Evolutionary conservation across 441 rosid species (phyloP).

Genomic region (Breynia disticha): DNA sequence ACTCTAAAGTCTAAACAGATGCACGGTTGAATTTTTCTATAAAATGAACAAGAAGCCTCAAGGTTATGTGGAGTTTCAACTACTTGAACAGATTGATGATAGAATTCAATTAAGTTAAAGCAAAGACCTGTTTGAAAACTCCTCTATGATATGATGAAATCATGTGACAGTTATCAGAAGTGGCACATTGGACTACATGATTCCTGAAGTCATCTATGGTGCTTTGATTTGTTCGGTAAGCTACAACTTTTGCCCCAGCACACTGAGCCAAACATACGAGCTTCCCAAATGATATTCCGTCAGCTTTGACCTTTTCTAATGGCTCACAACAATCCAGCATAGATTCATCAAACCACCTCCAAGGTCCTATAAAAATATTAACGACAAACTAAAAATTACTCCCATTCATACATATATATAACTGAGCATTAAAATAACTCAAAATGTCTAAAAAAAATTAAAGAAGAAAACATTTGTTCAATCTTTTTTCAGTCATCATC

Average conservation of each 20-base stretch:
- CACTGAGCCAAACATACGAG: slow-evolving; percentile 78
- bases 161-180: slow-evolving; percentile 64
- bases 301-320: slow-evolving; percentile 61
- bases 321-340: slow-evolving; percentile 94
- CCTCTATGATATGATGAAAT: slow-evolving; percentile 78
- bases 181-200: slow-evolving; percentile 41
- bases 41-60: no score
- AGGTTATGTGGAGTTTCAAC: no score
- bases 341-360: slow-evolving; percentile 98
- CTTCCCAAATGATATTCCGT: slow-evolving; percentile 83
- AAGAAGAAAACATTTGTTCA: no score
- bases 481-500: no score
- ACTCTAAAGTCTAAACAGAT: no score
- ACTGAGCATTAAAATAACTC: background rate
- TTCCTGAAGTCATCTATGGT: slow-evolving; percentile 64
- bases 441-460: background rate
- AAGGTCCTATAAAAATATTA: slow-evolving; percentile 55
- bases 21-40: background rate
- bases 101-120: background rate
- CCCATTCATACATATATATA: background rate
- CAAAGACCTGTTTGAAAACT: slow-evolving; percentile 54
- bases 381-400: background rate
- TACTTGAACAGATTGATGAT: background rate
- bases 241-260: slow-evolving; percentile 85
- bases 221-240: slow-evolving; percentile 66